Evolutionary conservation across 108 stramenopile species (phyloP).

Genomic region (Asterionellopsis glacialis): DNA sequence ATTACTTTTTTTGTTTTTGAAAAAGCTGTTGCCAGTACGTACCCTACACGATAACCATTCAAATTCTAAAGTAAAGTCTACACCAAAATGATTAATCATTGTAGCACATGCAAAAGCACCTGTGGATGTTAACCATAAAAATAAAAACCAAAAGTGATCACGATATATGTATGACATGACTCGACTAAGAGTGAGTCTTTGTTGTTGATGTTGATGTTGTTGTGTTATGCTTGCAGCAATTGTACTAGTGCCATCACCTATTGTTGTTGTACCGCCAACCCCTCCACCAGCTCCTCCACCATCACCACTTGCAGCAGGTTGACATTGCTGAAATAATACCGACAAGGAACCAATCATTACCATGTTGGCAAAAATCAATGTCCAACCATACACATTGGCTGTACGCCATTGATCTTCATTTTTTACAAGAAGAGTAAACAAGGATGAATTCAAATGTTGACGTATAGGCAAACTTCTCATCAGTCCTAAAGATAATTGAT

Average conservation of each 20-base stretch:
- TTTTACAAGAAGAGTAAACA: neutral
- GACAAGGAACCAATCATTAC: neutral
- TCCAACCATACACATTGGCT: conserved; percentile 16
- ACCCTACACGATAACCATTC: conserved; percentile 16
- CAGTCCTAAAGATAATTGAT: conserved; percentile 4
- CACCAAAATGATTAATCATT: conserved; percentile 28
- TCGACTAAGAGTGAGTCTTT: conserved; percentile 9
- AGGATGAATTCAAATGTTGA: conserved; percentile 19
- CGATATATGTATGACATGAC: conserved; percentile 19
- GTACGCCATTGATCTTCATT: conserved; percentile 13
- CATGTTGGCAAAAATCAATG: conserved; percentile 6
- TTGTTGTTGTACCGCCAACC: too few relatives aligned
- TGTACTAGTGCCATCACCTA: too few relatives aligned
- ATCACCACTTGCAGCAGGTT: too few relatives aligned
- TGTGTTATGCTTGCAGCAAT: neutral
- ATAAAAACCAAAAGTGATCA: conserved; percentile 23
- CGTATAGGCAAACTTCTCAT: conserved; percentile 9
- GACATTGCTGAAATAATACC: neutral
- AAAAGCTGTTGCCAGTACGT: too few relatives aligned
- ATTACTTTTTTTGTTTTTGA: too few relatives aligned
- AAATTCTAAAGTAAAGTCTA: conserved; percentile 18
- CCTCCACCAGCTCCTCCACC: too few relatives aligned
- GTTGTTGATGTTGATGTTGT: conserved; percentile 2
- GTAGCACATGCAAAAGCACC: conserved; percentile 11
- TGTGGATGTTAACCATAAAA: conserved; percentile 13